Conservation (phyloP, 495 filamentous ascomycete species). For the Neurospora africana region DNA sequence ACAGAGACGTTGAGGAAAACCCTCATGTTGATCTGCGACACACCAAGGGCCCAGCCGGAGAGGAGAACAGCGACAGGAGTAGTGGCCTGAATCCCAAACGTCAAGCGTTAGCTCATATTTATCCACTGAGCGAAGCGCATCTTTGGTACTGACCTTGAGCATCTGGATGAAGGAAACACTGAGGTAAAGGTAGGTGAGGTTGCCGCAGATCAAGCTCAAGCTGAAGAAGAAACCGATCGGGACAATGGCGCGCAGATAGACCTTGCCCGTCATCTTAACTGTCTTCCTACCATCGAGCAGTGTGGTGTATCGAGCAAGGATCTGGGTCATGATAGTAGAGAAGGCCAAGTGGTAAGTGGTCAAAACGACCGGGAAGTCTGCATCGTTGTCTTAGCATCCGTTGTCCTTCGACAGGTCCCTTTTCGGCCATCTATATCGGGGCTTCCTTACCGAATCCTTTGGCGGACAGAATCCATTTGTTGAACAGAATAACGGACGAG, state of each 20-base stretch:
- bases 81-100: conserved; percentile 49
- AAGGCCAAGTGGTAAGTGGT: conserved; percentile 91
- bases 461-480: conserved; percentile 91
- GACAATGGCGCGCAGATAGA: conserved; percentile 84
- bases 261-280: conserved; percentile 86
- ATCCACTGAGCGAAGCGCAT: background rate
- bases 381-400: conserved; percentile 11
- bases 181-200: conserved; percentile 85
- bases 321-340: conserved; percentile 81
- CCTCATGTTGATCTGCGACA: conserved; percentile 66
- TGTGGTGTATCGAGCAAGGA: conserved; percentile 74
- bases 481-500: conserved; percentile 93
- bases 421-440: background rate
- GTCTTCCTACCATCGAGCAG: conserved; percentile 82
- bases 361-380: conserved; percentile 59
- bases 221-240: conserved; percentile 91
- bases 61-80: conserved; percentile 84
- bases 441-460: conserved; percentile 66
- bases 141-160: conserved; percentile 60
- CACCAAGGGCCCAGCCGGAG: conserved; percentile 71
- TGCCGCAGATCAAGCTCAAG: conserved; percentile 87
- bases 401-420: background rate
- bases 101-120: conserved; percentile 14
- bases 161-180: conserved; percentile 96
- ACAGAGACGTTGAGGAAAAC: conserved; percentile 75